These are phyloP conservation scores for Yarrowia osloensis DNA, from an alignment of 805 yeast species.

Conservation along the genomic window DNA sequence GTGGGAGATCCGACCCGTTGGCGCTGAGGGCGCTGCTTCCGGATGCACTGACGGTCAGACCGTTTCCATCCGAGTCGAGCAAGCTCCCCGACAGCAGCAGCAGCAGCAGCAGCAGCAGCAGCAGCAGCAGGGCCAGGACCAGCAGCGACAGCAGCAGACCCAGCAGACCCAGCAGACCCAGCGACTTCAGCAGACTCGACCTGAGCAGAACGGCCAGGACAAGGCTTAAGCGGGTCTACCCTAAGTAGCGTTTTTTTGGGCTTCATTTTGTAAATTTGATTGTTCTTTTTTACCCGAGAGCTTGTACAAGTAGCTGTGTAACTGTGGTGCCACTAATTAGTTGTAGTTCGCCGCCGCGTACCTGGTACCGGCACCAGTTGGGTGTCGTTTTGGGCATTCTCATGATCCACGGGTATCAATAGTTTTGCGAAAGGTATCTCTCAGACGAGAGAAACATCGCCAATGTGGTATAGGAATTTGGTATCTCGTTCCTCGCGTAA, in stretches of 20 bases:
- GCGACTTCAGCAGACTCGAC: constrained; percentile 20
- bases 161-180: constrained; percentile 3
- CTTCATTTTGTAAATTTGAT: constrained; percentile 5
- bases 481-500: too few relatives aligned
- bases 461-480: too few relatives aligned
- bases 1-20: constrained; percentile 33
- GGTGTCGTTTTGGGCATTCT: too few relatives aligned
- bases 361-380: too few relatives aligned
- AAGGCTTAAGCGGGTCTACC: background rate
- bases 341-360: too few relatives aligned
- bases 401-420: too few relatives aligned
- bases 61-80: constrained; percentile 21
- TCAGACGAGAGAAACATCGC: too few relatives aligned
- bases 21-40: constrained; percentile 33
- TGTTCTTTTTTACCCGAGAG: background rate
- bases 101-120: constrained; percentile 20
- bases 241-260: background rate
- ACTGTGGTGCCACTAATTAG: too few relatives aligned
- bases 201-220: constrained; percentile 14
- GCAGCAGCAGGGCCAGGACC: constrained; percentile 3
- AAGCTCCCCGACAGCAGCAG: constrained; percentile 29
- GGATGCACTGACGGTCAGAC: constrained; percentile 31
- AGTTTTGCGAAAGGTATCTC: too few relatives aligned
- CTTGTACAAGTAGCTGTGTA: background rate
- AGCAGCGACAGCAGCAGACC: constrained; percentile 2